Conservation (phyloP, 306 rosid species). For the Cucurbita argyrosperma region DNA sequence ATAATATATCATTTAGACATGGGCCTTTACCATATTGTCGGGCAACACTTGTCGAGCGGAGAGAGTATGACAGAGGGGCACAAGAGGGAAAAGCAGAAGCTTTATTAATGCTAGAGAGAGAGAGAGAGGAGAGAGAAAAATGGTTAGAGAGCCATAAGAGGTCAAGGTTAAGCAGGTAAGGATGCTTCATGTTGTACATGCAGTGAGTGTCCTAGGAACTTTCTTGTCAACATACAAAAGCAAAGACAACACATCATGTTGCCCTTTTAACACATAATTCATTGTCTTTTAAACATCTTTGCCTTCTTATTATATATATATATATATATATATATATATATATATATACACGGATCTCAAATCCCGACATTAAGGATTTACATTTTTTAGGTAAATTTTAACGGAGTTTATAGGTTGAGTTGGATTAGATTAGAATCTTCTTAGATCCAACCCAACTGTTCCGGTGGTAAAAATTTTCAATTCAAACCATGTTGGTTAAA, state of each 20-base stretch:
- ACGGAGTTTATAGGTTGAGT: no score
- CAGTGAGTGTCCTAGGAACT: conserved; percentile 1
- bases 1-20: no score
- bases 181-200: conserved; percentile 8
- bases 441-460: no score
- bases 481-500: no score
- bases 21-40: neutral
- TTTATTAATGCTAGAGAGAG: neutral
- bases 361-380: no score
- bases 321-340: no score
- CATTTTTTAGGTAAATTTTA: no score
- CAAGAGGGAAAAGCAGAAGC: neutral
- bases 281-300: neutral
- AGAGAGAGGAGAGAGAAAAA: neutral
- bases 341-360: no score
- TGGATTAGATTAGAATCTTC: no score
- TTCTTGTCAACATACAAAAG: conserved; percentile 1
- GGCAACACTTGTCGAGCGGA: neutral
- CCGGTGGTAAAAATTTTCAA: no score
- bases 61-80: neutral
- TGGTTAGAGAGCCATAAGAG: neutral
- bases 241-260: neutral
- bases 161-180: neutral
- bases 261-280: neutral
- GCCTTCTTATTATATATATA: no score